Percentiles rank a stretch among this genome's conserved stretches.
Conservation (phyloP, 768 basidiomycete species). For the Brasilioporus rufonigricans region DNA sequence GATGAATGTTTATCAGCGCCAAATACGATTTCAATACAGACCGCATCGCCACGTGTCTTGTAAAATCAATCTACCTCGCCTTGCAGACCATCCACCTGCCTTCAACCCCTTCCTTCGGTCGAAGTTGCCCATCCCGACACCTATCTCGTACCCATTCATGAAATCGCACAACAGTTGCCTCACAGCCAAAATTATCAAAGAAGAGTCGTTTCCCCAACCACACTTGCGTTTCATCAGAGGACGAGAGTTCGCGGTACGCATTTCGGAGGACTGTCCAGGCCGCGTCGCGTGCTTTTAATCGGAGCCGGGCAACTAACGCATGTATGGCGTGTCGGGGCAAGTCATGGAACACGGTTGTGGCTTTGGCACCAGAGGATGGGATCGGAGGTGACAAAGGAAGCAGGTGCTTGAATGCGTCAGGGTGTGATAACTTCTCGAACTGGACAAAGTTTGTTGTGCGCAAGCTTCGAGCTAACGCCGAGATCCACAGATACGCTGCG, state of each 20-base stretch:
- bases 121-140: conserved; percentile 44
- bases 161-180: conserved; percentile 28
- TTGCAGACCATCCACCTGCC: conserved; percentile 65
- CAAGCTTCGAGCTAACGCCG: conserved; percentile 47
- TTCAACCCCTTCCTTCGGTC: conserved; percentile 53
- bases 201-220: conserved; percentile 54
- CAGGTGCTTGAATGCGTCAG: conserved; percentile 24
- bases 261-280: conserved; percentile 60
- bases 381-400: conserved; percentile 8
- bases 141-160: conserved; percentile 56
- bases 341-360: conserved; percentile 6
- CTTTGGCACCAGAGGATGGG: not conserved
- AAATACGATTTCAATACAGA: too few species aligned
- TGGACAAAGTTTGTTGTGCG: conserved; percentile 53
- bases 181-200: conserved; percentile 36
- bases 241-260: conserved; percentile 59
- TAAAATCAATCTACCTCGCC: conserved; percentile 23
- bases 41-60: too few species aligned
- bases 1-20: too few species aligned
- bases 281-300: conserved; percentile 48
- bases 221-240: conserved; percentile 35
- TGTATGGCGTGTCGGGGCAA: conserved; percentile 43
- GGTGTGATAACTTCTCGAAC: conserved; percentile 45
- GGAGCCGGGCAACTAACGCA: conserved; percentile 45
- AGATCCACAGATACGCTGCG: conserved; percentile 49